Evolutionary conservation across 495 filamentous ascomycete species (phyloP), one percentile per base, ranked within the genome.

Genomic region (Tuber calosporum): DNA sequence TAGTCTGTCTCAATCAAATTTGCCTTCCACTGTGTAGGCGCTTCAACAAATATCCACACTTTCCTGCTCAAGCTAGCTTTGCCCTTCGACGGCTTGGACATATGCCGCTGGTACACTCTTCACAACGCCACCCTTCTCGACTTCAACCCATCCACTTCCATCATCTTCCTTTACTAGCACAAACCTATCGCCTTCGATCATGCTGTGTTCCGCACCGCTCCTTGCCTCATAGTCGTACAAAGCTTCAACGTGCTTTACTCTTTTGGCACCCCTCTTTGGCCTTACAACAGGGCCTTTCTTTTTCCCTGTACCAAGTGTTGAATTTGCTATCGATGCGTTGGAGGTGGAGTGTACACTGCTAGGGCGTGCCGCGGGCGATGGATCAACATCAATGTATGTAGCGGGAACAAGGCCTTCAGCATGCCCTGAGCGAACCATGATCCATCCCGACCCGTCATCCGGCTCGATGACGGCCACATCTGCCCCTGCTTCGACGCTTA

Each of bases 101-200:
- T 97, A 99, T 83, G 92, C 95, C 66, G 94, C 93, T 22, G 94
- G 94, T 68, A 99, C 94, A 81, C 92, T 96, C 84, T 90, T 93
- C n/a, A 90, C 92, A 66, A 87, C 83, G n/a, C 95, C 95, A 37
- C 90, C 91, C 75, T 90, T 90, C 85, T 97, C 95, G 20, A 99
- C 95, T 84, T 97, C 94, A 15, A 90, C 92, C 95, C 95, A 99
- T 20, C 95, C 95, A 84, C 97, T 95, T 1, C 95, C 95, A 17
- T 88, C 85, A 81, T 98, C 93, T 62, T 89, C 88, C 76, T 87
- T 92, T 66, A 97, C 88, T 53, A 97, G 82, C 34, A 97, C 95
- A 79, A 99, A 97, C 70, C 90, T 85, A 82, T 99, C 95, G 0
- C 95, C 95, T 83, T 95, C 95, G 4, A 80, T 74, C 92, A 99